These are phyloP conservation scores for Mycena epipterygia DNA, from an alignment of 768 basidiomycete species.

Conservation along the genomic window DNA sequence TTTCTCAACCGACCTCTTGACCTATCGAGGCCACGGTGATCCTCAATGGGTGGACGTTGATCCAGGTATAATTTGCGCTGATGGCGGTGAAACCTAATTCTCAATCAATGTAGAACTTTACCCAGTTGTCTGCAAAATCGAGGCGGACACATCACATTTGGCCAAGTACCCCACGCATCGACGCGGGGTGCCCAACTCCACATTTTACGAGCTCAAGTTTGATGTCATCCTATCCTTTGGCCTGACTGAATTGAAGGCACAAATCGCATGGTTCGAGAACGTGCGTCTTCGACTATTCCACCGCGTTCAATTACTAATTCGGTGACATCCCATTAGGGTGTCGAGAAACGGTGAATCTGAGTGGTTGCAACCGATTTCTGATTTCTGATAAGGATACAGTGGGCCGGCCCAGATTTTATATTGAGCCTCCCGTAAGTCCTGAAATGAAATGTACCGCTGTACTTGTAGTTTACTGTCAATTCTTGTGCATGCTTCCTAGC, in stretches of 20 bases:
- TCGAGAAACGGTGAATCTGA: conserved; percentile 50
- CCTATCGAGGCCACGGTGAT: conserved; percentile 12
- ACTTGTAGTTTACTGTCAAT: too few species aligned
- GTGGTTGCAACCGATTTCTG: background rate
- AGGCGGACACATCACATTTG: conserved; percentile 16
- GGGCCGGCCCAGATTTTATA: conserved; percentile 52
- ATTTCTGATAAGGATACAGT: conserved; percentile 37
- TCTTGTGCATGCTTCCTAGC: too few species aligned
- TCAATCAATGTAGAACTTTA: background rate
- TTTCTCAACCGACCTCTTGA: conserved; percentile 8
- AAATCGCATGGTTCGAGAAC: conserved; percentile 64
- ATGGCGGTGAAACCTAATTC: background rate
- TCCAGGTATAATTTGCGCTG: background rate
- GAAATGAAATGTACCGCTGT: too few species aligned
- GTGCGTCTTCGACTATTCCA: conserved; percentile 44
- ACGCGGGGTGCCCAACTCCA: background rate
- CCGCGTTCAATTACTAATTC: background rate
- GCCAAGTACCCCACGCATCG: background rate
- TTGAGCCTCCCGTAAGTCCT: too few species aligned
- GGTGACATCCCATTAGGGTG: conserved; percentile 47
- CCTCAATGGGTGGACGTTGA: conserved; percentile 33
- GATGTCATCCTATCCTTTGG: conserved; percentile 67
- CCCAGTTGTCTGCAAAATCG: background rate
- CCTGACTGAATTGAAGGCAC: conserved; percentile 65
- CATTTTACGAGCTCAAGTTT: conserved; percentile 50